These are phyloP conservation scores for Cerioporus squamosus DNA, from an alignment of 1,284 basidiomycete genomes.

Conservation along the genomic window DNA sequence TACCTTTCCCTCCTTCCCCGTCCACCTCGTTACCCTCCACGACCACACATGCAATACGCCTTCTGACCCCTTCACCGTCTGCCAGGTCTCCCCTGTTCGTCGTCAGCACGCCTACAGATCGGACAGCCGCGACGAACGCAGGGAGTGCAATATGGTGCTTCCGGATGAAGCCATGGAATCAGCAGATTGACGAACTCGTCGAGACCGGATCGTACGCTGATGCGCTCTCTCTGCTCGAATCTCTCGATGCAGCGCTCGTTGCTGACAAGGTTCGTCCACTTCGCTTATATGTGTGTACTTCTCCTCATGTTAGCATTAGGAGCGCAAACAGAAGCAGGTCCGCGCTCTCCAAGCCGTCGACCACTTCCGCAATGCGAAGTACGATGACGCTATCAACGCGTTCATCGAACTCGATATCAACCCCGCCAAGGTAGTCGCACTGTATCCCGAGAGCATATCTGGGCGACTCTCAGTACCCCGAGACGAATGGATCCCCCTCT, in stretches of 20 bases:
- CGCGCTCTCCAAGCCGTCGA: slow-evolving; percentile 77
- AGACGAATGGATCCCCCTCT: slow-evolving; percentile 83
- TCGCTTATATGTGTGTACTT: background rate
- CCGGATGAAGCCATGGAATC: slow-evolving; percentile 72
- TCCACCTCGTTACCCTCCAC: slow-evolving; percentile 32
- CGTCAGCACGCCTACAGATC: slow-evolving; percentile 76
- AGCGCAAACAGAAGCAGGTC: slow-evolving; percentile 58
- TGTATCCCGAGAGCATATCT: slow-evolving; percentile 84
- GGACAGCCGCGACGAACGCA: slow-evolving; percentile 58
- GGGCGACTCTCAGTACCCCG: slow-evolving; percentile 76
- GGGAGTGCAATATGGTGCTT: slow-evolving; percentile 84
- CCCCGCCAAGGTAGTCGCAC: slow-evolving; percentile 90
- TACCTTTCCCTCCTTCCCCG: slow-evolving; percentile 66
- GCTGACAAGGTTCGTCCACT: slow-evolving; percentile 63
- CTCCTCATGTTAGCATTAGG: slow-evolving; percentile 41
- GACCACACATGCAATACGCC: slow-evolving; percentile 56
- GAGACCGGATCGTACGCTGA: slow-evolving; percentile 75
- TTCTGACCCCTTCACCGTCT: slow-evolving; percentile 56
- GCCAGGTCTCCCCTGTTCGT: slow-evolving; percentile 67
- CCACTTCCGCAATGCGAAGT: slow-evolving; percentile 72
- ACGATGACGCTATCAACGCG: slow-evolving; percentile 81
- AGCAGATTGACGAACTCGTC: slow-evolving; percentile 88
- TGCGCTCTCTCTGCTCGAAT: slow-evolving; percentile 82
- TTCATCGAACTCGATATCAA: slow-evolving; percentile 91
- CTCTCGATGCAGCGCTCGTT: slow-evolving; percentile 63